phyloP scores from a whole-genome alignment of 768 basidiomycete genomes.

The Suillus americanus region DNA sequence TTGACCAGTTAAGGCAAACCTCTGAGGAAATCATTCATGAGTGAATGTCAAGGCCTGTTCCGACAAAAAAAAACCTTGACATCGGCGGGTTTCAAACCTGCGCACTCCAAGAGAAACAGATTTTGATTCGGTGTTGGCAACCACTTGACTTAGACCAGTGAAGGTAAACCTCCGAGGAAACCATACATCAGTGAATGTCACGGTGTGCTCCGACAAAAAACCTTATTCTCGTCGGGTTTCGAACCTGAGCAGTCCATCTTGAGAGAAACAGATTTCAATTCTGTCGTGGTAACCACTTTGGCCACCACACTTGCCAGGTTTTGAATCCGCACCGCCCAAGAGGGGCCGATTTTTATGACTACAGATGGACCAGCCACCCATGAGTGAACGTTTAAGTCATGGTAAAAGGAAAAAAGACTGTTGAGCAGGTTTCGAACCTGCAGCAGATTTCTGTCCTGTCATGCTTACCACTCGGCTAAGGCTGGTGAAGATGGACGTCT shows the following conservation, averaged over 20 bases:
- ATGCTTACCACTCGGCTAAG: neutral
- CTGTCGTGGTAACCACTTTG: neutral
- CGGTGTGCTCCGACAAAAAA: neutral
- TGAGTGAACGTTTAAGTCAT: neutral
- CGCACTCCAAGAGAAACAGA: too few relatives aligned
- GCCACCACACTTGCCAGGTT: neutral
- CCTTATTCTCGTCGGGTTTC: neutral
- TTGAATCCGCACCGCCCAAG: neutral
- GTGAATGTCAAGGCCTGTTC: too few relatives aligned
- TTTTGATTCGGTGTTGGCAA: too few relatives aligned
- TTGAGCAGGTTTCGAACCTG: neutral
- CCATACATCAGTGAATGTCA: too few relatives aligned
- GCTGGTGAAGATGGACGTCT: neutral
- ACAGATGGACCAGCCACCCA: neutral
- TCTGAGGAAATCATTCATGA: too few relatives aligned
- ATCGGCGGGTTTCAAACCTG: too few relatives aligned
- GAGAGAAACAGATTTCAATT: neutral
- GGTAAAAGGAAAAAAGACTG: neutral
- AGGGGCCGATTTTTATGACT: neutral
- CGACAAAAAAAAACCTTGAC: too few relatives aligned
- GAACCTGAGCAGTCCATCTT: too few relatives aligned
- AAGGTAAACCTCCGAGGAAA: too few relatives aligned
- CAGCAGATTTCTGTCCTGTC: neutral
- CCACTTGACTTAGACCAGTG: too few relatives aligned
- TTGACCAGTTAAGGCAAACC: too few relatives aligned